Evolutionary conservation across 139 green algal species (phyloP).

Genomic region (Chlamydomonas sp.): DNA sequence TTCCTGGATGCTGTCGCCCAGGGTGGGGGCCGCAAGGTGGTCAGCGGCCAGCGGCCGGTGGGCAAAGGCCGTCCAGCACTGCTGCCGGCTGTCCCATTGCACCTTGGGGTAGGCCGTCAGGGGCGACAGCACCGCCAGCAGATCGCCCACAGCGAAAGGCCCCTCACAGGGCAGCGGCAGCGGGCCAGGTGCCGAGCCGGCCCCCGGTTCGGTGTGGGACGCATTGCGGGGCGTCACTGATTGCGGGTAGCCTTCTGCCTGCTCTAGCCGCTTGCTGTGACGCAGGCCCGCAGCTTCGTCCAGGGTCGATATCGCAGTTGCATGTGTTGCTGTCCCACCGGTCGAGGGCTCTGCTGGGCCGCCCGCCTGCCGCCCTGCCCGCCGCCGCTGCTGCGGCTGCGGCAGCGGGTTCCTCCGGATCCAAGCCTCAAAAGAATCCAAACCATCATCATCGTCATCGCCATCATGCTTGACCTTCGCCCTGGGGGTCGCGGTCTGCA

Average conservation of each 20-base stretch:
- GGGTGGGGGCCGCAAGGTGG: not conserved
- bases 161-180: no score
- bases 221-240: no score
- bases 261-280: no score
- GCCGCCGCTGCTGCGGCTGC: not conserved
- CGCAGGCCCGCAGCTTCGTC: no score
- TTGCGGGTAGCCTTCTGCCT: no score
- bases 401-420: constrained; percentile 13
- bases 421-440: not conserved
- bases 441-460: not conserved
- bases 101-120: constrained; percentile 19
- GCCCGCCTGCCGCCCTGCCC: not conserved
- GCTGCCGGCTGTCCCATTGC: constrained; percentile 12
- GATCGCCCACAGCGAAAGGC: not conserved
- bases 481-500: not conserved
- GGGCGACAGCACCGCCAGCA: constrained; percentile 1
- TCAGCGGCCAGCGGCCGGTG: not conserved
- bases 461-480: no score
- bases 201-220: not conserved
- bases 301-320: no score
- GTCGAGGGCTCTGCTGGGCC: no score
- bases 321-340: no score
- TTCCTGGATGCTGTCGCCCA: not conserved
- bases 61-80: not conserved
- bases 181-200: not conserved